These are phyloP conservation scores for Kluyveromyces aestuarii DNA, from an alignment of 805 yeast genomes.

Conservation along the genomic window DNA sequence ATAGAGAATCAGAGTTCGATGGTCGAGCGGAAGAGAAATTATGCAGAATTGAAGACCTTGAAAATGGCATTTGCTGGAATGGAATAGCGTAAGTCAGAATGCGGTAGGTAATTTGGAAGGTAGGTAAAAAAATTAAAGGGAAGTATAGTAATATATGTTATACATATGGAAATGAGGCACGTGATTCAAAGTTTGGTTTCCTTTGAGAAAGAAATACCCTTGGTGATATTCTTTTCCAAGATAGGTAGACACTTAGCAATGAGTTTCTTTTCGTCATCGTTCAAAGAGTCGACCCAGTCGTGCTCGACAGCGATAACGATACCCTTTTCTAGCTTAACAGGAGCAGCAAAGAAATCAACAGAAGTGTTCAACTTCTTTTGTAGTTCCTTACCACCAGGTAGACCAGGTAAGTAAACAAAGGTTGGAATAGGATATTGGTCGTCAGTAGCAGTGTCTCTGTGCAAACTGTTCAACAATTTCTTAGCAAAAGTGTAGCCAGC, in stretches of 20 bases:
- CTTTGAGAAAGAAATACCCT: conserved; percentile 34
- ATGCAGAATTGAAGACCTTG: too few relatives aligned
- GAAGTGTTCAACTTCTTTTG: conserved; percentile 30
- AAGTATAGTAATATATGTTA: too few relatives aligned
- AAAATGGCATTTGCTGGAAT: too few relatives aligned
- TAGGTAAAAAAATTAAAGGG: too few relatives aligned
- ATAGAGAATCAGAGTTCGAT: too few relatives aligned
- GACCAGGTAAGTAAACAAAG: conserved; percentile 46
- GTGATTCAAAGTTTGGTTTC: conserved; percentile 11
- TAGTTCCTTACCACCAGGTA: conserved; percentile 38
- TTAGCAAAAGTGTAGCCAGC: conserved; percentile 73
- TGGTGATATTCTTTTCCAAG: conserved; percentile 45
- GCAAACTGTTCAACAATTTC: conserved; percentile 42
- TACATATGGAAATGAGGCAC: neutral
- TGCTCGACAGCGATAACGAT: conserved; percentile 47
- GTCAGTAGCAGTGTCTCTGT: conserved; percentile 21
- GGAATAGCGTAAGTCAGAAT: too few relatives aligned
- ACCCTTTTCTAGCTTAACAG: conserved; percentile 43
- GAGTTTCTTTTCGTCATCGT: conserved; percentile 42
- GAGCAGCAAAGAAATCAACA: conserved; percentile 51
- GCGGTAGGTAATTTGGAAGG: too few relatives aligned
- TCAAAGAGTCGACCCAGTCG: conserved; percentile 37
- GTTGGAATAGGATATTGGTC: conserved; percentile 31
- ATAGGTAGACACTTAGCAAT: conserved; percentile 45
- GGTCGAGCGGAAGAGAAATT: too few relatives aligned